Percentiles rank a stretch among this genome's conserved stretches.
Evolutionary conservation across 2,329 filamentous ascomycete genomes (phyloP).

Genomic region (Tolypocladium endophyticum): DNA sequence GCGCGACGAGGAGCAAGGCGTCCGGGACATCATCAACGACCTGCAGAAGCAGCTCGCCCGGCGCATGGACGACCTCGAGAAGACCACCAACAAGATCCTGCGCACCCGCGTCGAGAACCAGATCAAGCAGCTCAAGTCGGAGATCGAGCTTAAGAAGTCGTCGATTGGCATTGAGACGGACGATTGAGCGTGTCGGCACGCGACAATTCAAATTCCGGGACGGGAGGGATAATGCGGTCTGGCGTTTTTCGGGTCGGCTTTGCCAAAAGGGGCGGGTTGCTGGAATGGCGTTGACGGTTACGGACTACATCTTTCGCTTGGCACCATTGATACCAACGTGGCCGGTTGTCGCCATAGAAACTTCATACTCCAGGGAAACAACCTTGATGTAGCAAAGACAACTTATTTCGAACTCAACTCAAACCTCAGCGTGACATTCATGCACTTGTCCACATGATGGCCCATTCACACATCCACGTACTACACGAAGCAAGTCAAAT

Average conservation of each 20-base stretch:
- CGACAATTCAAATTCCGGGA: neutral
- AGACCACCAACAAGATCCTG: conserved; percentile 36
- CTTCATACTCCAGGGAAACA: too few relatives aligned
- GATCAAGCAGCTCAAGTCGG: conserved; percentile 35
- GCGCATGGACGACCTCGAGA: conserved; percentile 32
- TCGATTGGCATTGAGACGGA: conserved; percentile 31
- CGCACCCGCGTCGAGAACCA: conserved; percentile 37
- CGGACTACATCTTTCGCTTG: too few relatives aligned
- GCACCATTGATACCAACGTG: neutral
- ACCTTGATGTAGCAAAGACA: neutral
- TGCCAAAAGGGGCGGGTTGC: neutral
- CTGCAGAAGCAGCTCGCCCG: conserved; percentile 39
- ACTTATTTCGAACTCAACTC: neutral
- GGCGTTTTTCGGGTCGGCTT: neutral
- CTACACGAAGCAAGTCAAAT: neutral
- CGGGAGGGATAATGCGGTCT: neutral
- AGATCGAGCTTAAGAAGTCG: conserved; percentile 33
- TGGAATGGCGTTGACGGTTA: neutral
- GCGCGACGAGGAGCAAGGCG: conserved; percentile 40
- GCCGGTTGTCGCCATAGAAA: neutral
- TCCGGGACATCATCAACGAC: conserved; percentile 43
- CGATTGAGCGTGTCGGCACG: conserved; percentile 12
- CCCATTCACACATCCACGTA: neutral
- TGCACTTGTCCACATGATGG: neutral
- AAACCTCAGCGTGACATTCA: neutral